Evolutionary conservation across 345 rosid species (phyloP).

Genomic region (Kandelia obovata): DNA sequence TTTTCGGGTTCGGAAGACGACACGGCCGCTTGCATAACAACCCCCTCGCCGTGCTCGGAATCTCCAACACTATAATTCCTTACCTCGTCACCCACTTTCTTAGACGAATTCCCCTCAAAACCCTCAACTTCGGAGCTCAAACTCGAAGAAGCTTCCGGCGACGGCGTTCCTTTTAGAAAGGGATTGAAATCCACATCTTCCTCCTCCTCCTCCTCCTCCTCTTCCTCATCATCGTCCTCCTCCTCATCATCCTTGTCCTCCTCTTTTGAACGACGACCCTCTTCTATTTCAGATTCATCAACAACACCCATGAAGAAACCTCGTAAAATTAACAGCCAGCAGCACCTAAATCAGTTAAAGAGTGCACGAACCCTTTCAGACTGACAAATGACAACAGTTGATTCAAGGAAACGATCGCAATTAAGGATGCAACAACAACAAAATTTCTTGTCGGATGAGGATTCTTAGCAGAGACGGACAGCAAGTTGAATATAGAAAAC

Average conservation of each 20-base stretch:
- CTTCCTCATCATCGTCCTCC: background rate
- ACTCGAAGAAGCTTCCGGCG: slow-evolving; percentile 83
- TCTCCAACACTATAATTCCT: slow-evolving; percentile 31
- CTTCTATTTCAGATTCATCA: background rate
- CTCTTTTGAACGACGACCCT: slow-evolving; percentile 14
- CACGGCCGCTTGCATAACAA: slow-evolving; percentile 23
- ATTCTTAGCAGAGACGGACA: no score
- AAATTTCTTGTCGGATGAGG: no score
- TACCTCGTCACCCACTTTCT: slow-evolving; percentile 11
- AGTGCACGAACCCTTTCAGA: no score
- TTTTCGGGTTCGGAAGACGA: slow-evolving; percentile 3
- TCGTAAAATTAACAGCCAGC: background rate
- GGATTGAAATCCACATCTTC: slow-evolving; percentile 89
- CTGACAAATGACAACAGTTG: no score
- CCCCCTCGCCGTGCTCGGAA: slow-evolving; percentile 40
- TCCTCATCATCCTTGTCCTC: background rate
- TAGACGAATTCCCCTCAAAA: slow-evolving; percentile 33
- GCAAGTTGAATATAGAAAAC: no score
- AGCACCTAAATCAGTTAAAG: background rate
- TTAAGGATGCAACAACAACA: no score
- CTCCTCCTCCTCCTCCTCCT: slow-evolving; percentile 50
- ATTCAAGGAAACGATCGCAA: no score
- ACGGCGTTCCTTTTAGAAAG: slow-evolving; percentile 59
- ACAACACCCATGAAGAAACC: background rate
- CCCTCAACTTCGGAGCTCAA: slow-evolving; percentile 74